A percentile compares a stretch with the other conserved stretches of the same genome.
These are phyloP conservation scores for Xylaria palmicola DNA, from an alignment of 495 filamentous ascomycete species.

Conservation along the genomic window DNA sequence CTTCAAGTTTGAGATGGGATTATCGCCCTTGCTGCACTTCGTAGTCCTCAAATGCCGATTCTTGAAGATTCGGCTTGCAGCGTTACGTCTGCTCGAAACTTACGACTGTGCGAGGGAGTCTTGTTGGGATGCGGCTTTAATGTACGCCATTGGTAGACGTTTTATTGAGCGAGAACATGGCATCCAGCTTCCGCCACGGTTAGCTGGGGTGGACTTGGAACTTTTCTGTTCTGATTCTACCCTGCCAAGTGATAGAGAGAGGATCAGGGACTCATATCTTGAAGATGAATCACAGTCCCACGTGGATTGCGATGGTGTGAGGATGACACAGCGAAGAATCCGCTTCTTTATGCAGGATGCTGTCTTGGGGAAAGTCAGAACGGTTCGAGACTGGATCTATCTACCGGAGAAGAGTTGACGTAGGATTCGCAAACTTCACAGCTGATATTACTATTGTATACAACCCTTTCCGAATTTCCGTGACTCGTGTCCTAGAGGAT, in stretches of 20 bases:
- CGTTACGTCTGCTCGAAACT: constrained; percentile 25
- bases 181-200: constrained; percentile 8
- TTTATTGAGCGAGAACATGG: constrained; percentile 38
- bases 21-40: constrained; percentile 43
- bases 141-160: constrained; percentile 27
- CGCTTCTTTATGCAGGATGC: not conserved
- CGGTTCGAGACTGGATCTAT: constrained; percentile 4
- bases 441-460: too few species aligned
- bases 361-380: not conserved
- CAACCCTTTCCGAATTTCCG: too few species aligned
- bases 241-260: not conserved
- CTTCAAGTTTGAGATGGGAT: constrained; percentile 49
- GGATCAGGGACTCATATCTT: constrained; percentile 6
- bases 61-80: constrained; percentile 37
- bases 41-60: constrained; percentile 45
- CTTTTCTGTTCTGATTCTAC: not conserved
- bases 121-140: constrained; percentile 29
- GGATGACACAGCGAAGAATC: not conserved
- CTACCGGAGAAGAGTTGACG: not conserved
- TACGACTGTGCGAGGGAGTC: constrained; percentile 26
- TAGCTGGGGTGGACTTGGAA: not conserved
- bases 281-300: not conserved
- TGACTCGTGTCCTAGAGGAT: not conserved
- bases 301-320: not conserved
- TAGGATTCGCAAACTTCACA: too few species aligned